Percentiles rank a stretch among this genome's conserved stretches.
Conservation (phyloP, 176 grass and related monocot genomes). For the Elaeis guineensis region DNA sequence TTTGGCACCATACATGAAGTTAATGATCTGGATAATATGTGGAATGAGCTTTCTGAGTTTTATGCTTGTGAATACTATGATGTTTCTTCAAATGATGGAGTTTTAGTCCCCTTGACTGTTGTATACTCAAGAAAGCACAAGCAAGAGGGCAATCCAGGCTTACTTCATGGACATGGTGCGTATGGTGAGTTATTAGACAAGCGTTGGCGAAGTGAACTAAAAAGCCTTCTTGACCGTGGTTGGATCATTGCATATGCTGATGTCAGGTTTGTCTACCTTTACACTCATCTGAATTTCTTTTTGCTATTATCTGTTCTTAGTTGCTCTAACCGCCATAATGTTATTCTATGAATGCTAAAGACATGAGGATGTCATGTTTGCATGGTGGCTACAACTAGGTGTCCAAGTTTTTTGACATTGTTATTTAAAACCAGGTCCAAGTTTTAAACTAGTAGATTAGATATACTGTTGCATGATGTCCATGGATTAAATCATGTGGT, state of each 20-base stretch:
- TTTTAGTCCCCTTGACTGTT: slow-evolving; percentile 63
- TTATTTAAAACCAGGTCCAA: slow-evolving; percentile 1
- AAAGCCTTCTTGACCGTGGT: slow-evolving; percentile 82
- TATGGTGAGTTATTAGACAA: slow-evolving; percentile 90
- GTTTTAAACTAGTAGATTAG: slow-evolving; percentile 15
- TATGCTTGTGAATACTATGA: slow-evolving; percentile 82
- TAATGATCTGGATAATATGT: slow-evolving; percentile 32
- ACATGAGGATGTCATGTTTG: no score
- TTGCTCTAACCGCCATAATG: no score
- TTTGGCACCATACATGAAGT: slow-evolving; percentile 28
- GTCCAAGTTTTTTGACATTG: neutral
- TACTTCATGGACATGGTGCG: slow-evolving; percentile 93
- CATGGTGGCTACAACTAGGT: no score
- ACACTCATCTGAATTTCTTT: no score
- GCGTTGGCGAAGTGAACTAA: slow-evolving; percentile 83
- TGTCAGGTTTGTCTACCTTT: slow-evolving; percentile 44
- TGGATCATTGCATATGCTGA: slow-evolving; percentile 95
- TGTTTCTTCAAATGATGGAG: slow-evolving; percentile 61
- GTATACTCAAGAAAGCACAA: slow-evolving; percentile 79
- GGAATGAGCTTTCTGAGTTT: slow-evolving; percentile 88
- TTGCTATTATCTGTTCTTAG: no score
- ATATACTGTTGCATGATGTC: neutral
- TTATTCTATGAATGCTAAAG: no score
- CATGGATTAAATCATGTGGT: slow-evolving; percentile 11
- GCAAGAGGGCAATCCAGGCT: slow-evolving; percentile 63